A percentile compares a stretch with the other conserved stretches of the same genome.
Evolutionary conservation across 2,329 filamentous ascomycete species (phyloP).

Genomic region (Penicillium sumatraense): DNA sequence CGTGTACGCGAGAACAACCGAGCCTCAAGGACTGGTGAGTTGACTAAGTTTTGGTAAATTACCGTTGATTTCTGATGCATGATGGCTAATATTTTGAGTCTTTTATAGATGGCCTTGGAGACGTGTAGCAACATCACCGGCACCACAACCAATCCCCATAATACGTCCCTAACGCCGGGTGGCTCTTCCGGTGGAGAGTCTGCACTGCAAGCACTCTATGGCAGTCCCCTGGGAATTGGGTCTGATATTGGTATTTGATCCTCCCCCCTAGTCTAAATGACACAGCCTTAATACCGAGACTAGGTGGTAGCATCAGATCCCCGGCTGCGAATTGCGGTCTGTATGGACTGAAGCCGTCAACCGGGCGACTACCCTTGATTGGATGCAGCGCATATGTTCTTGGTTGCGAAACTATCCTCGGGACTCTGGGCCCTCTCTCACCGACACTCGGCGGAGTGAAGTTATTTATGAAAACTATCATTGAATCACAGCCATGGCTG

Average conservation of each 20-base stretch:
- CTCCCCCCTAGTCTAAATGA: no score
- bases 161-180: conserved; percentile 50
- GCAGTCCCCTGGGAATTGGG: conserved; percentile 53
- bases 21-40: no score
- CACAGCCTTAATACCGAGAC: no score
- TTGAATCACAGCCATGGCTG: not conserved
- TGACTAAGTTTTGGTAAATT: no score
- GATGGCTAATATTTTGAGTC: no score
- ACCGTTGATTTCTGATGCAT: no score
- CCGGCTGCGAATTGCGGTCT: conserved; percentile 54
- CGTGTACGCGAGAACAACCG: conserved; percentile 35
- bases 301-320: no score
- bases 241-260: no score
- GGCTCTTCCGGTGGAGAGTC: conserved; percentile 54
- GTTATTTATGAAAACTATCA: conserved; percentile 48
- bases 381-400: conserved; percentile 26
- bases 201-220: conserved; percentile 44
- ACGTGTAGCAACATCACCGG: conserved; percentile 37
- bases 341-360: conserved; percentile 57
- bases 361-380: conserved; percentile 24
- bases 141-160: conserved; percentile 50
- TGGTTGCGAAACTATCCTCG: conserved; percentile 12
- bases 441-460: conserved; percentile 56
- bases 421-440: conserved; percentile 56
- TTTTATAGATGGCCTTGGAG: conserved; percentile 35